Evolutionary conservation across 768 basidiomycete species (phyloP), one percentile per base, ranked within the genome.

Genomic region (Cystobasidium tubakii): DNA sequence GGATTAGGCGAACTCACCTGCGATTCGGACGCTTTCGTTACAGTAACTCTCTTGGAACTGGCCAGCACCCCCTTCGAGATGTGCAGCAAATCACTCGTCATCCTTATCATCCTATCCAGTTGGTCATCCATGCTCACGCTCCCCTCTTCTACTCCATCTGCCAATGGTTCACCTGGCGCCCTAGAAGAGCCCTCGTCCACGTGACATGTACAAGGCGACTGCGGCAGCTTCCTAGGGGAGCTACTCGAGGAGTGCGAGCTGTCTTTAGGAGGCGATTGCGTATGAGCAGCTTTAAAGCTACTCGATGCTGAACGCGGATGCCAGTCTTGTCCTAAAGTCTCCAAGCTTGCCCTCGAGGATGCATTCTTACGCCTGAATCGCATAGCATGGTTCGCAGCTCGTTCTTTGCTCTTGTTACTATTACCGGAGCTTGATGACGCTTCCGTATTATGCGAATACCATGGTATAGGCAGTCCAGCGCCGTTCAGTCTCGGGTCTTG

Each of bases 41-140:
- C 46, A 23, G 31, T 7, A 4, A 53, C 50, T 25, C 66, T 42
- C 66, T 67, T 43, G 29, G 42, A 46, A 33, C 42, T 46, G n/a
- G 66, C 66, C 2, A 67, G 66, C 15, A 67, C 46, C 7, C 42
- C 66, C 29, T 53, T 67, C 10, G 42, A 46, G 3, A 50, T 17
- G 23, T 44, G 66, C 42, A 67, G 29, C 15, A 67, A 31, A 4
- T 43, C 66, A 34, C 31, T 34, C 10, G 66, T 46, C 21, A 67
- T 46, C 15, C 25, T n/a, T 53, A 67, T 67, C 42, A 67, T 33
- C 46, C 19, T 43, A 53, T 67, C 66, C 3, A 67, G 50, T 17
- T 42, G 66, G 17, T 67, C 66, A 23, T 67, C 66, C 19, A 34
- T 29, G 33, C 33, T 34, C 4, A 60, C 2, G 29, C 27, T 60